phyloP scores from a whole-genome alignment of 345 rosid species.

The Corchorus olitorius region DNA sequence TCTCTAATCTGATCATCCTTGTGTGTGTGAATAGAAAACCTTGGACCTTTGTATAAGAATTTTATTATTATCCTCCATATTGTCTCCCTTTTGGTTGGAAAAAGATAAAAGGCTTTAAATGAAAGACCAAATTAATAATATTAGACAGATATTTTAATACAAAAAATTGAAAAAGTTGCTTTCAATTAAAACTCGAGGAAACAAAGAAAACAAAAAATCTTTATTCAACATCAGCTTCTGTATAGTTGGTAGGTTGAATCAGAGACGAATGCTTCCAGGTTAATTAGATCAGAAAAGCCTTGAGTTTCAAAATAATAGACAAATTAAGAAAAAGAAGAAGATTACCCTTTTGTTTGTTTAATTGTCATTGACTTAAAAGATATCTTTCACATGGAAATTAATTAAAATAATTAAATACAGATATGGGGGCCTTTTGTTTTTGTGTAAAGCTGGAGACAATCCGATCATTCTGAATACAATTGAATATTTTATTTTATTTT shows the following conservation, averaged over 20 bases:
- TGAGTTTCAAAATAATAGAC: constrained; percentile 22
- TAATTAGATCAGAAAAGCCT: no score
- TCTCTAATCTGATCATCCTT: background rate
- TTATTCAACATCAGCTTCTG: background rate
- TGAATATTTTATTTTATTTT: constrained; percentile 4
- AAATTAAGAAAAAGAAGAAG: constrained; percentile 4
- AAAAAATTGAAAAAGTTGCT: background rate
- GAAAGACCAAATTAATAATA: no score
- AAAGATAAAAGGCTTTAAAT: background rate
- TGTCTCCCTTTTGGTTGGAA: constrained; percentile 15
- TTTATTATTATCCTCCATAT: background rate
- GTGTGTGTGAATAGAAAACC: background rate
- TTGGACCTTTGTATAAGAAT: background rate
- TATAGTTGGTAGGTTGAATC: background rate
- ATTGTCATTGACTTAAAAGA: constrained; percentile 33
- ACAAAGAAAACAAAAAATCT: background rate
- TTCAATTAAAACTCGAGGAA: background rate
- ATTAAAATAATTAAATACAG: background rate
- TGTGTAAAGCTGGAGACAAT: constrained; percentile 21
- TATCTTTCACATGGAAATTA: constrained; percentile 36
- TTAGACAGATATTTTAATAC: background rate
- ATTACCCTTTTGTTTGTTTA: background rate
- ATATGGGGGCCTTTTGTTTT: background rate
- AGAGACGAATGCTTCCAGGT: background rate
- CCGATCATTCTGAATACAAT: constrained; percentile 34